Evolutionary conservation across 1,284 basidiomycete genomes (phyloP).

Genomic region (Pterulicium gracile): DNA sequence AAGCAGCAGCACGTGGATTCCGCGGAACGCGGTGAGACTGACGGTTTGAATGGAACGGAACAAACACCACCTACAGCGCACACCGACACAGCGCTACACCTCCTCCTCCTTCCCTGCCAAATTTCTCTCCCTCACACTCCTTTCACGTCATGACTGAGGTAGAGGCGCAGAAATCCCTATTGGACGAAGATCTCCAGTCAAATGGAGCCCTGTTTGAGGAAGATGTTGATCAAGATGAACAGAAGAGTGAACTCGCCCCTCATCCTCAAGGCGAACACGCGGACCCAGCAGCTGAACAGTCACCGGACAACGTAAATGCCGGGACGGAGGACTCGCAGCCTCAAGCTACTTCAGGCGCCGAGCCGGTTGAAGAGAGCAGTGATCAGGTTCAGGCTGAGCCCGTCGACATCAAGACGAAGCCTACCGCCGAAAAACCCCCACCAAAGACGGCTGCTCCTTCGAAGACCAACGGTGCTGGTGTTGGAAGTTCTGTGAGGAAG

Average conservation of each 20-base stretch:
- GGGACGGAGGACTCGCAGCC: too few species aligned
- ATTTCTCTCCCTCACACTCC: conserved; percentile 15
- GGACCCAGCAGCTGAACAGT: conserved; percentile 16
- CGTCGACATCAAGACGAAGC: not conserved
- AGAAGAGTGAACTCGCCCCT: conserved; percentile 4
- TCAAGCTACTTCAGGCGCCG: conserved; percentile 5
- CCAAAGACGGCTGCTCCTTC: conserved; percentile 19
- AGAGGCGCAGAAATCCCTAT: conserved; percentile 21
- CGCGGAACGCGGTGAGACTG: too few species aligned
- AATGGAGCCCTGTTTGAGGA: conserved; percentile 9
- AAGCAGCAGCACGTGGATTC: too few species aligned
- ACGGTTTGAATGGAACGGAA: not conserved
- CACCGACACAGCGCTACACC: conserved; percentile 3
- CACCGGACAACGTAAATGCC: conserved; percentile 14
- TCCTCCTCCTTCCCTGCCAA: conserved; percentile 2
- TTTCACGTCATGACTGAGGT: conserved; percentile 34
- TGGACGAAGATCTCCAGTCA: conserved; percentile 6
- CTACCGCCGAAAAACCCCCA: not conserved
- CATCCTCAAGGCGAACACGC: conserved; percentile 22
- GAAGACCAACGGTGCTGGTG: conserved; percentile 31
- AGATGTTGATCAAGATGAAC: conserved; percentile 2
- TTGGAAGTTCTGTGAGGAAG: conserved; percentile 40
- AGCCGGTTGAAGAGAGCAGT: conserved; percentile 9
- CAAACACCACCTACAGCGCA: not conserved
- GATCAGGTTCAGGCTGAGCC: conserved; percentile 9